phyloP scores from a whole-genome alignment of 768 basidiomycete species.

The Hericium alpestre region DNA sequence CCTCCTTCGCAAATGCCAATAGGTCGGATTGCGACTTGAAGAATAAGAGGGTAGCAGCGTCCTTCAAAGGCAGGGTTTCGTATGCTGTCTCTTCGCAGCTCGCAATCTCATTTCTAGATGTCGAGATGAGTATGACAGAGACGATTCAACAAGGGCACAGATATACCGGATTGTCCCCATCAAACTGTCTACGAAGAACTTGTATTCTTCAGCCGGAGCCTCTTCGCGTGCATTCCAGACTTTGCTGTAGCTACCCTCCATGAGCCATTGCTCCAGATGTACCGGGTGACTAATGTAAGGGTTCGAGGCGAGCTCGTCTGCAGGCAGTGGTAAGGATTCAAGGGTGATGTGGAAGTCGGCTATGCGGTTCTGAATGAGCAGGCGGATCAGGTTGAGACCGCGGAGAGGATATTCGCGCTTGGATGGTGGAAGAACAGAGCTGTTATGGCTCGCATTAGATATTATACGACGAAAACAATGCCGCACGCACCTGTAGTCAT shows the following conservation, averaged over 20 bases:
- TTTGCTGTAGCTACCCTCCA: conserved; percentile 98
- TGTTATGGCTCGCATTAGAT: conserved; percentile 13
- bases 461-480: too few species aligned
- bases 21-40: conserved; percentile 77
- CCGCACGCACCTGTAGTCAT: conserved; percentile 57
- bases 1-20: conserved; percentile 71
- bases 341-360: conserved; percentile 96
- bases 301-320: conserved; percentile 57
- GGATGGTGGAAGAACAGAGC: conserved; percentile 70
- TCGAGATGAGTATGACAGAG: neutral
- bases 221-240: conserved; percentile 93
- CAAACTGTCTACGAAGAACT: conserved; percentile 84
- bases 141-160: neutral
- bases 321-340: conserved; percentile 71
- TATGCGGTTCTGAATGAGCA: conserved; percentile 91
- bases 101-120: conserved; percentile 83
- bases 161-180: conserved; percentile 85
- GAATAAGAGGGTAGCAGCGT: conserved; percentile 86
- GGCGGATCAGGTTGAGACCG: conserved; percentile 87
- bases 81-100: conserved; percentile 94
- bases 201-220: conserved; percentile 90
- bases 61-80: conserved; percentile 78
- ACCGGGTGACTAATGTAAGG: conserved; percentile 77
- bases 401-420: conserved; percentile 81
- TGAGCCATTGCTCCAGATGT: conserved; percentile 91